Conservation (phyloP, 345 rosid species). For the Eucalyptus tenuipes region DNA sequence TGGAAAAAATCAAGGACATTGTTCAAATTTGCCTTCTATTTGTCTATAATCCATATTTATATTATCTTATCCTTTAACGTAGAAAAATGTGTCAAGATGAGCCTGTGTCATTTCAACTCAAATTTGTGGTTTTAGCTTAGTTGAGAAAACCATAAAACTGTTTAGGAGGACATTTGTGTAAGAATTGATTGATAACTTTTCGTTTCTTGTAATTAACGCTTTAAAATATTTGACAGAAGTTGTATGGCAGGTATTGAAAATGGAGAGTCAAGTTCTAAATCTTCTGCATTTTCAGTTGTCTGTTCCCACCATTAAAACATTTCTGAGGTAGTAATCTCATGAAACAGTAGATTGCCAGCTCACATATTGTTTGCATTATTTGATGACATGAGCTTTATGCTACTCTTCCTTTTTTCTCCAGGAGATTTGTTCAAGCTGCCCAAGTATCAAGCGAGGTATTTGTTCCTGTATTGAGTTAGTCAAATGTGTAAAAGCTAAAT, state of each 20-base stretch:
- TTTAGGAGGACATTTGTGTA: neutral
- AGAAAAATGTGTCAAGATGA: neutral
- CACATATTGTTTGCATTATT: neutral
- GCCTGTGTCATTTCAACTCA: neutral
- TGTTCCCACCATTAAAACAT: conserved; percentile 75
- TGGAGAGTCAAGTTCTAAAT: conserved; percentile 71
- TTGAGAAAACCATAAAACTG: neutral
- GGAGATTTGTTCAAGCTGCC: conserved; percentile 87
- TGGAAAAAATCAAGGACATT: neutral
- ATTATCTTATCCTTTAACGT: neutral
- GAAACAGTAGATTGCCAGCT: neutral
- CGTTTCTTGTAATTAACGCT: neutral
- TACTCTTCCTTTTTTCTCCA: conserved; percentile 12
- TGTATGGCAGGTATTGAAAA: conserved; percentile 63
- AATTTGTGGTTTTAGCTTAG: neutral
- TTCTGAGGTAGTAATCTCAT: conserved; percentile 52
- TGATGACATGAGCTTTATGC: neutral
- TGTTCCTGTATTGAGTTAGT: neutral
- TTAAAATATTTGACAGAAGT: conserved; percentile 8
- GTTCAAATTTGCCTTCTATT: neutral
- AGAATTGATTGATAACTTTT: neutral
- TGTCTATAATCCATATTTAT: neutral
- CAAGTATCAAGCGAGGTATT: conserved; percentile 59
- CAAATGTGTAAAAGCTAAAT: neutral
- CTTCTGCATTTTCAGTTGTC: conserved; percentile 59